Base-by-base conservation (phyloP, 768 basidiomycete genomes). In the Lyophyllum atratum region DNA sequence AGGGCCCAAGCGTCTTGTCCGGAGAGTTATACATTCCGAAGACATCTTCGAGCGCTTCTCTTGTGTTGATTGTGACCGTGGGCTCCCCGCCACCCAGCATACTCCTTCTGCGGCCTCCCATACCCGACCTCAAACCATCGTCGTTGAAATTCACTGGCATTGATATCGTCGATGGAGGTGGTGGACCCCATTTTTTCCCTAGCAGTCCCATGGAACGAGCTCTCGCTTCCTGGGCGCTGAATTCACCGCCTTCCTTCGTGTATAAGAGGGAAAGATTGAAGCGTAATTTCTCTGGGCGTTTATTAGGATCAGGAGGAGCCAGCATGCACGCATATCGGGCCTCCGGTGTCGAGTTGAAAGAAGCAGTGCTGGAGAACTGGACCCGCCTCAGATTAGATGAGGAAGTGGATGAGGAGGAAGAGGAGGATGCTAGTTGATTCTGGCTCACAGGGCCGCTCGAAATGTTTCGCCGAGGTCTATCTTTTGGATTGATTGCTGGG, bases 11-110 rank as follows among this genome's bases (percentile, higher is more conserved):
- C 0, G 87, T 87, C 73, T 86, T 91, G 59, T 92, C 90, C 2
- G 91, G 91, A 9, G 90, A 92, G 69, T 97, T 96, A 69, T 95
- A 98, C 89, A 98, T 94, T 51, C 88, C 90, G 73, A 95, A 94
- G 40, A 98, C 93, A 66, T 98, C 94, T 12, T 85, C 90, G 31
- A 97, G 80, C 3, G 97, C 97, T 60, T 93, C 92, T 70, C 94
- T 95, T 26, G 97, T 99, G 69, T 97, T 97, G 64, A 98, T 93
- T 0, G 97, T 99, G 6, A 98, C 88, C 0, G 92, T 93, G 4
- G 92, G 90, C 69, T 93, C 92, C 15, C 76, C 78, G 15, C 71
- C 80, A 26, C 68, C 68, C 39, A 76, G 67, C 29, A 80, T 62
- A 58, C 78, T 81, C 72, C 76, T 83, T 52, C 83, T 74, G 25